phyloP scores from a whole-genome alignment of 176 grass and related monocot genomes.

The Eragrostis curvula region DNA sequence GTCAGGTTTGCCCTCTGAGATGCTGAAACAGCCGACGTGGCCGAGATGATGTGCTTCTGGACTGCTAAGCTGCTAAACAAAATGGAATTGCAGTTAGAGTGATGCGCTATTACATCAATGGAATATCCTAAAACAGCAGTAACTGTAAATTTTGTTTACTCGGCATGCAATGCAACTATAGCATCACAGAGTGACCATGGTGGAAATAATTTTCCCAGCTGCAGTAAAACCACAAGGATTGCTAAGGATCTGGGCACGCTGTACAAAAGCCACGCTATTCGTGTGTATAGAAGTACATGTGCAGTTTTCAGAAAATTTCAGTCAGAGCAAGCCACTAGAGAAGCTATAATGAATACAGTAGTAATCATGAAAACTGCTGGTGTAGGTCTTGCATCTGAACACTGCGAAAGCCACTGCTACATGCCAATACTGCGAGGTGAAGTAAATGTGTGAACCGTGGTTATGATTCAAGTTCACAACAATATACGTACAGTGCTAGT shows the following conservation, averaged over 20 bases:
- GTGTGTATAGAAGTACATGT: constrained; percentile 29
- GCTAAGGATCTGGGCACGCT: background rate
- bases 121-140: background rate
- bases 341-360: constrained; percentile 33
- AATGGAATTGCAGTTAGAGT: constrained; percentile 11
- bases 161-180: constrained; percentile 30
- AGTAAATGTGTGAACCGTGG: constrained; percentile 35
- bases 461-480: background rate
- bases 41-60: constrained; percentile 32
- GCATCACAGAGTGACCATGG: background rate
- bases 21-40: constrained; percentile 11
- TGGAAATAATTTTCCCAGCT: background rate
- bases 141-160: constrained; percentile 19
- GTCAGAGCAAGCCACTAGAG: constrained; percentile 8
- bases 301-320: constrained; percentile 40
- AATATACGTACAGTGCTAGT: too few relatives aligned
- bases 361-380: background rate
- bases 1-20: background rate
- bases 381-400: background rate
- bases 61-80: constrained; percentile 41
- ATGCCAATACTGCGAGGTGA: constrained; percentile 14
- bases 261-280: constrained; percentile 23
- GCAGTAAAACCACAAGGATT: constrained; percentile 29
- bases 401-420: constrained; percentile 4
- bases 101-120: background rate